These are phyloP conservation scores for Dendrobium huoshanense DNA, from an alignment of 106 monocot genomes.

Conservation along the genomic window DNA sequence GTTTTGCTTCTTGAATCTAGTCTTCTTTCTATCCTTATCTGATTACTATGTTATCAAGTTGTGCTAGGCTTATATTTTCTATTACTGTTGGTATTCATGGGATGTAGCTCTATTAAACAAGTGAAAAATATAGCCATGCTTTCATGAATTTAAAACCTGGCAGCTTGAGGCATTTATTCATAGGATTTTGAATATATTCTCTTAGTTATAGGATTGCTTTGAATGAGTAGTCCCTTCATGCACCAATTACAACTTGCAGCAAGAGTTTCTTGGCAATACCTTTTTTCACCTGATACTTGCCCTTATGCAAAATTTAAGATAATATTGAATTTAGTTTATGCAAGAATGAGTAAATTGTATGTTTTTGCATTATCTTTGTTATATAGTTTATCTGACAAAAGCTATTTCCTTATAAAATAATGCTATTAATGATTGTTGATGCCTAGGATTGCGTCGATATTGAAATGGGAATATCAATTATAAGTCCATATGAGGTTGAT, in stretches of 20 bases:
- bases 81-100: too few relatives aligned
- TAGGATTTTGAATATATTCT: not conserved
- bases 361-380: not conserved
- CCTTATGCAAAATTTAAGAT: not conserved
- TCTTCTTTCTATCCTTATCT: too few relatives aligned
- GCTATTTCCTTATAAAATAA: conserved; percentile 3
- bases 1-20: too few relatives aligned
- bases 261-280: not conserved
- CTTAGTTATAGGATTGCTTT: not conserved
- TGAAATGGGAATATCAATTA: conserved; percentile 30
- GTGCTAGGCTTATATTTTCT: too few relatives aligned
- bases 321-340: not conserved
- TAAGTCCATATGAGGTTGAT: conserved; percentile 34
- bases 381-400: not conserved
- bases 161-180: not conserved
- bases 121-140: too few relatives aligned
- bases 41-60: too few relatives aligned
- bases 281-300: not conserved
- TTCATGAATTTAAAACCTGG: not conserved
- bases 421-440: not conserved
- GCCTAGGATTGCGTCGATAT: conserved; percentile 31
- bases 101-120: too few relatives aligned
- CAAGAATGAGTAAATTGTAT: not conserved
- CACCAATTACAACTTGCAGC: not conserved
- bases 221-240: too few relatives aligned